Evolutionary conservation across 164 flowering plant species (phyloP), one percentile per base, ranked within the genome.

Genomic region (Kalanchoe fedtschenkoi): DNA sequence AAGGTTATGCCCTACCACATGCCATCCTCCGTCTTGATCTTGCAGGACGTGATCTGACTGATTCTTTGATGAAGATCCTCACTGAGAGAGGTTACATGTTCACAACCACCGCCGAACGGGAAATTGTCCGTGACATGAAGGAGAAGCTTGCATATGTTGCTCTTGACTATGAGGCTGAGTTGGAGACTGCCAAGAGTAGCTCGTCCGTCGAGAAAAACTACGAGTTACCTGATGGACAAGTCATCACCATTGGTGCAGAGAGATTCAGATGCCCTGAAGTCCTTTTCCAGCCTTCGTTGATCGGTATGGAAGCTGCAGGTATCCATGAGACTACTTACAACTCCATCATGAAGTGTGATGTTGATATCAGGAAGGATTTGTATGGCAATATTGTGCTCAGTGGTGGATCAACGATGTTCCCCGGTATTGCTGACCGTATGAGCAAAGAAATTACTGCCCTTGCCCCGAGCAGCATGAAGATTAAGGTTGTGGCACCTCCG

Each of bases 231-330:
- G 43, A 39, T 39, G 43, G 43, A 39, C 43, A 39, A 39, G 43
- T 39, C 9, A 39, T 39, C 43, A 39, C 43, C 15, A 39, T 39
- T 10, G 43, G 43, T 39, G 43, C 43, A 9, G 43, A 39, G 43
- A 39, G 43, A 39, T 39, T 39, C 15, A 39, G 43, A 39, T 39
- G 43, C 43, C 43, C 43, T 39, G 43, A 39, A 10, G 43, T 39
- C 43, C 4, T 39, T 2, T 39, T 39, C 43, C 43, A 39, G 43
- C 43, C 43, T 39, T 39, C 43, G 15, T 17, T 39, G 43, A 39
- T 39, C 43, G 43, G 43, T 39, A 39, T 39, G 43, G 43, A 39
- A 39, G 43, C 43, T 39, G 43, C 43, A 39, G 43, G 43, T 39
- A 39, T 39, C 43, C 43, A 39, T 39, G 43, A 39, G 43, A 39